These are phyloP conservation scores for Cyberlindnera mycetangii DNA, from an alignment of 805 yeast species.

Conservation along the genomic window DNA sequence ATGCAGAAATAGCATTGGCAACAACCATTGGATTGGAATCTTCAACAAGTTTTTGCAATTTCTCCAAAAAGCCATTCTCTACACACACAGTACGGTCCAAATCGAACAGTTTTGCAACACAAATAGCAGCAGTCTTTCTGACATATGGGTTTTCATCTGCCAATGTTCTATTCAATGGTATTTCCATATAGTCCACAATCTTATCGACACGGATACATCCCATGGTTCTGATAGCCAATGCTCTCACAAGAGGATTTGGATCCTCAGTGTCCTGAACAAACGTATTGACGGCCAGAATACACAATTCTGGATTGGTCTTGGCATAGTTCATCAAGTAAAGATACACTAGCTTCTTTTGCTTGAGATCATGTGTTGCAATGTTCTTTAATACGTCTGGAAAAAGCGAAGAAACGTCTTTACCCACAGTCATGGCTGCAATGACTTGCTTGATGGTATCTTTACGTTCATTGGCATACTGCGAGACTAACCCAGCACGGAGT, in stretches of 20 bases:
- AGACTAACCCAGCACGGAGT: conserved; percentile 83
- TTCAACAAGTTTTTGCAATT: conserved; percentile 61
- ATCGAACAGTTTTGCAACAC: conserved; percentile 94
- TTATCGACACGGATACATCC: conserved; percentile 95
- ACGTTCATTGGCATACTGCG: conserved; percentile 91
- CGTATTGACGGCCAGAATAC: conserved; percentile 94
- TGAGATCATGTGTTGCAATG: conserved; percentile 93
- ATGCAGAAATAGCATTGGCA: conserved; percentile 86
- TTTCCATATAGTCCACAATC: conserved; percentile 92
- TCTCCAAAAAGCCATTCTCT: conserved; percentile 81
- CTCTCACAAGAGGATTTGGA: conserved; percentile 93
- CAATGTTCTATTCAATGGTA: conserved; percentile 81
- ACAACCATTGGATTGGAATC: conserved; percentile 97
- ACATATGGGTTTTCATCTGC: conserved; percentile 96
- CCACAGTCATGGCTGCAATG: conserved; percentile 97
- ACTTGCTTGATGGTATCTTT: conserved; percentile 97
- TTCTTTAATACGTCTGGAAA: conserved; percentile 96
- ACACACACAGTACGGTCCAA: conserved; percentile 75
- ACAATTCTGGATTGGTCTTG: conserved; percentile 90
- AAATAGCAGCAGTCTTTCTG: conserved; percentile 94
- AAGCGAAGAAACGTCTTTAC: conserved; percentile 90
- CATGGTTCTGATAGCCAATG: conserved; percentile 97
- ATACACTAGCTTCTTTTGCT: conserved; percentile 94
- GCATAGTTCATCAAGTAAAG: conserved; percentile 96
- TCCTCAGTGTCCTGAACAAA: conserved; percentile 94